A percentile compares a stretch with the other conserved stretches of the same genome.
Conservation (phyloP, 371 early-diverging fungal species). For the Thermomucor indicae-seudaticae region DNA sequence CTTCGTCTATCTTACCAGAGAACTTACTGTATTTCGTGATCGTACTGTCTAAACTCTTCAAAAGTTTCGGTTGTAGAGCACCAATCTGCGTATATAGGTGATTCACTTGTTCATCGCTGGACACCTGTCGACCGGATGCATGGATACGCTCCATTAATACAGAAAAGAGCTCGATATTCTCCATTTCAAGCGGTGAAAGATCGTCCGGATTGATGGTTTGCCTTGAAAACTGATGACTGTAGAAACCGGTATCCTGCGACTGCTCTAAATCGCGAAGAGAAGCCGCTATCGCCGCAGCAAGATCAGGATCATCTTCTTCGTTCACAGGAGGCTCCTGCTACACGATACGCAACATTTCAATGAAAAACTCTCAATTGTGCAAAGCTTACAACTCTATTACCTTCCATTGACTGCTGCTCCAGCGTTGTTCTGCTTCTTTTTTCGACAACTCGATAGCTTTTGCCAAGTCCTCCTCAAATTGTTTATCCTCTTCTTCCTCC, state of each 20-base stretch:
- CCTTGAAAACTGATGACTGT: not conserved
- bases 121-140: conserved; percentile 41
- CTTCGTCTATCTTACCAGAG: not conserved
- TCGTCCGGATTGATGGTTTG: conserved; percentile 18
- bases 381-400: not conserved
- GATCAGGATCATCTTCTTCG: conserved; percentile 82
- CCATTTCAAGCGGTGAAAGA: conserved; percentile 58
- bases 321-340: no score
- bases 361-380: conserved; percentile 16
- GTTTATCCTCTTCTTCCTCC: conserved; percentile 39
- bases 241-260: conserved; percentile 6
- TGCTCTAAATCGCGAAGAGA: conserved; percentile 67
- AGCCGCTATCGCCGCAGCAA: conserved; percentile 91
- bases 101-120: conserved; percentile 60
- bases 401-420: conserved; percentile 12
- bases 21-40: no score
- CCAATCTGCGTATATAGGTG: conserved; percentile 66
- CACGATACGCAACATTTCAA: no score
- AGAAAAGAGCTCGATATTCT: conserved; percentile 68
- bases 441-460: conserved; percentile 86
- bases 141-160: conserved; percentile 62
- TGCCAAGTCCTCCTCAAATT: conserved; percentile 76
- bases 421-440: conserved; percentile 59
- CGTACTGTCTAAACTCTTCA: no score
- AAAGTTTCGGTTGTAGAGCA: conserved; percentile 65